Percentiles rank a stretch among this genome's conserved stretches.
Conservation (phyloP, 495 filamentous ascomycete genomes). For the Physcia stellaris region DNA sequence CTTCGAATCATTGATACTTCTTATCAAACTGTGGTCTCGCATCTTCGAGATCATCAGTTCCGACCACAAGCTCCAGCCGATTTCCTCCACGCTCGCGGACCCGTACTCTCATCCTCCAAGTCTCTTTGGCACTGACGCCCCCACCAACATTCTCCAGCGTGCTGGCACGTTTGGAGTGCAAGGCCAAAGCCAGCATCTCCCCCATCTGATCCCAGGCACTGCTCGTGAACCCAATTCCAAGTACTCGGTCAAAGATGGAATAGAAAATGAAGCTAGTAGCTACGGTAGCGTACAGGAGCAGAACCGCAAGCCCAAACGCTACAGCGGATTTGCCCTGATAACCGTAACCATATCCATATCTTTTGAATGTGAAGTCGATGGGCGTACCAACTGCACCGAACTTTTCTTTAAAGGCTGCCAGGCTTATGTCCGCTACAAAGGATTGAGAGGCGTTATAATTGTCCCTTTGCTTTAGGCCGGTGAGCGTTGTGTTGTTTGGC, state of each 20-base stretch:
- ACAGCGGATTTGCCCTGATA: neutral
- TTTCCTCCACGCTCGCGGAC: neutral
- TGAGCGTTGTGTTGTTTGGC: neutral
- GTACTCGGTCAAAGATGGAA: neutral
- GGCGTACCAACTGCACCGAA: neutral
- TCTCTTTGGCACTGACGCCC: neutral
- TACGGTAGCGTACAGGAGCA: neutral
- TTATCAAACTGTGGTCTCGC: neutral
- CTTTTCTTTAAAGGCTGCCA: neutral
- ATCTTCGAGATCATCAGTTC: neutral
- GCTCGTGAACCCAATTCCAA: neutral
- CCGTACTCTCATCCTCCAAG: neutral
- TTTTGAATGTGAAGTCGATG: neutral
- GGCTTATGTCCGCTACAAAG: neutral
- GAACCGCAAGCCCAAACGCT: neutral
- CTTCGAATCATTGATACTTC: neutral
- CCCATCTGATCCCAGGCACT: neutral
- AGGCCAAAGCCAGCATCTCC: slow-evolving; percentile 1
- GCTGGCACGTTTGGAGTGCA: neutral
- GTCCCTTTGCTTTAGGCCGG: neutral
- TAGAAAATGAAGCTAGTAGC: neutral
- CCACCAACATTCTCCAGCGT: neutral
- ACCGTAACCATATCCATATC: neutral
- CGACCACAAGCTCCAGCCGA: neutral
- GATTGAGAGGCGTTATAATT: neutral